These are phyloP conservation scores for Hordeum vulgare DNA, from an alignment of 176 grass and related monocot species.

Conservation along the genomic window DNA sequence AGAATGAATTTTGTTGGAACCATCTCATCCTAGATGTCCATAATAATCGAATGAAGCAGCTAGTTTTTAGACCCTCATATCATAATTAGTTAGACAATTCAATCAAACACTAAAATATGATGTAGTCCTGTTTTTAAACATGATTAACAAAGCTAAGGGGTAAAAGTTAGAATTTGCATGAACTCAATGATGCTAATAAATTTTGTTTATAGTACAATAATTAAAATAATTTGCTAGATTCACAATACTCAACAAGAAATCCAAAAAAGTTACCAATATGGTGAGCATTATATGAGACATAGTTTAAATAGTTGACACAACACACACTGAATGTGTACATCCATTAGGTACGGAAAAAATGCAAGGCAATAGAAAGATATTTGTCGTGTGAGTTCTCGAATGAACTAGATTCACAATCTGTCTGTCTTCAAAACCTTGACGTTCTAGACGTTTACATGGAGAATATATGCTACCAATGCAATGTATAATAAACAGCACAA, in stretches of 20 bases:
- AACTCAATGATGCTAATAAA: not conserved
- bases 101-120: not conserved
- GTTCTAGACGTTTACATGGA: not conserved
- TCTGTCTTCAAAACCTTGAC: not conserved
- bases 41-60: not conserved
- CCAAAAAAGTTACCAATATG: not conserved
- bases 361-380: not conserved
- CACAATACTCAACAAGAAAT: not conserved
- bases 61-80: not conserved
- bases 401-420: not conserved
- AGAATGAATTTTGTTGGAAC: not conserved
- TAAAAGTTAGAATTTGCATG: not conserved
- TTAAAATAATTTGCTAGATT: not conserved
- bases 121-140: not conserved
- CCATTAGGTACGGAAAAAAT: not conserved
- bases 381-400: not conserved
- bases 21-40: not conserved
- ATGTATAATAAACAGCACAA: too few relatives aligned
- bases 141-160: not conserved
- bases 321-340: not conserved
- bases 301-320: not conserved
- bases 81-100: not conserved
- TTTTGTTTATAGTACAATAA: not conserved
- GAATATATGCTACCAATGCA: not conserved
- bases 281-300: not conserved